Percentiles rank a stretch among this genome's conserved stretches.
phyloP scores from a whole-genome alignment of 2,329 filamentous ascomycete species.

The Bisporella sp. region DNA sequence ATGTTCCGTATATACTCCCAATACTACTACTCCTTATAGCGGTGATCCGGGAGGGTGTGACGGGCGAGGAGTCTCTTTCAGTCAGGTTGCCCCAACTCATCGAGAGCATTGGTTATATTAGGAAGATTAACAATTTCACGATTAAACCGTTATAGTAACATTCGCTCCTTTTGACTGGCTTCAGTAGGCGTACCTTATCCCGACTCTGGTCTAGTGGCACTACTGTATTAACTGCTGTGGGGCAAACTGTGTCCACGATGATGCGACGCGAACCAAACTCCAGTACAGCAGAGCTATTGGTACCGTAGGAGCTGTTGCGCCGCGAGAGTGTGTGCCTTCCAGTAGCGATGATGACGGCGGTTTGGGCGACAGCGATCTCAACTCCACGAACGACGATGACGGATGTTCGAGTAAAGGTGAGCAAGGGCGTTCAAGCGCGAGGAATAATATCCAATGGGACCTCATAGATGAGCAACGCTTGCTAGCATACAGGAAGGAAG shows the following conservation, averaged over 20 bases:
- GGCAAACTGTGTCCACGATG: not conserved
- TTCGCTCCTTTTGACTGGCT: not conserved
- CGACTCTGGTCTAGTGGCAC: not conserved
- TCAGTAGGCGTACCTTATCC: not conserved
- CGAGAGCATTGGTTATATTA: not conserved
- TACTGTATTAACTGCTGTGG: not conserved
- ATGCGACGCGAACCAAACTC: not conserved
- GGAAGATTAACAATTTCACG: not conserved
- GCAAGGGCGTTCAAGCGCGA: not conserved
- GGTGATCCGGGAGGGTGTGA: not conserved
- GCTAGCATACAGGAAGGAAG: not conserved
- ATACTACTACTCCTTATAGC: not conserved
- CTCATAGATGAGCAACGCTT: not conserved
- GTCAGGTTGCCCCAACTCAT: not conserved
- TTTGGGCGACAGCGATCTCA: not conserved
- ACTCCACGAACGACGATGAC: not conserved
- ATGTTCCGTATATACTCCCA: not conserved
- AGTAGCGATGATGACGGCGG: not conserved
- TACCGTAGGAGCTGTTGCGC: not conserved
- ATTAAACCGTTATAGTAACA: not conserved
- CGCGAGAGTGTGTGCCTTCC: not conserved
- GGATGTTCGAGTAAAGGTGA: not conserved
- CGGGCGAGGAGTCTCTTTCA: not conserved
- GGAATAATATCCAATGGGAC: not conserved
- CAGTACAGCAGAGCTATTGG: not conserved